These are phyloP conservation scores for Komagataella kurtzmanii DNA, from an alignment of 805 yeast genomes.

Conservation along the genomic window DNA sequence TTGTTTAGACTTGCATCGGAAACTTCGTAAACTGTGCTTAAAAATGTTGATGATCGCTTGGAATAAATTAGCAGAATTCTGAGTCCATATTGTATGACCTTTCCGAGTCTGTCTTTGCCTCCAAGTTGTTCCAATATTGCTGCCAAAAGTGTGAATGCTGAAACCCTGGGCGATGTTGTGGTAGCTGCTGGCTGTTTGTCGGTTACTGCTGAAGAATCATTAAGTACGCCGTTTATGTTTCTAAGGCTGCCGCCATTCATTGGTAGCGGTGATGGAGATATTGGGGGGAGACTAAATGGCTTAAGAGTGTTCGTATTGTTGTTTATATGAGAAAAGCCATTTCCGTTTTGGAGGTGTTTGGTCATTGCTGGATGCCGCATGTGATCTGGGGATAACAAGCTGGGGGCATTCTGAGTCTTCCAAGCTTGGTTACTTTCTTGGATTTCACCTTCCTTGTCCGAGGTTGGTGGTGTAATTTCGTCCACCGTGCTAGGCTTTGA, in stretches of 20 bases:
- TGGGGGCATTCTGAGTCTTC: background rate
- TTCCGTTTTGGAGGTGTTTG: background rate
- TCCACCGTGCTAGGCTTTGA: background rate
- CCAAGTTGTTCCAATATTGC: conserved; percentile 37
- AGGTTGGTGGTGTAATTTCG: background rate
- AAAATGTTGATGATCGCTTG: conserved; percentile 14
- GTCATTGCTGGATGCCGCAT: background rate
- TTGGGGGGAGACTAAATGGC: background rate
- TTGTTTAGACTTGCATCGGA: background rate
- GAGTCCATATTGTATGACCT: conserved; percentile 44
- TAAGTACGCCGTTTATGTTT: background rate
- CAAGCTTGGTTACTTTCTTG: background rate
- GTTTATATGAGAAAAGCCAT: background rate
- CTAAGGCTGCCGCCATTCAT: background rate
- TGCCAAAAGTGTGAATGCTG: conserved; percentile 32
- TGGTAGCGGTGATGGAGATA: background rate
- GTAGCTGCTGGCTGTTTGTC: background rate
- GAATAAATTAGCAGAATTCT: conserved; percentile 25
- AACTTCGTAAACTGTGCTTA: background rate
- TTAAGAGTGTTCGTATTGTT: background rate
- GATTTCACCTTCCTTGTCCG: background rate
- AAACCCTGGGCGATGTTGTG: conserved; percentile 5
- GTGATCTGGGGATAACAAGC: background rate
- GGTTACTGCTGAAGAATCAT: background rate
- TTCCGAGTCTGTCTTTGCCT: conserved; percentile 65